Evolutionary conservation across 1,284 basidiomycete genomes (phyloP), one percentile per base, ranked within the genome.

Genomic region (Tilletiaria anomala): DNA sequence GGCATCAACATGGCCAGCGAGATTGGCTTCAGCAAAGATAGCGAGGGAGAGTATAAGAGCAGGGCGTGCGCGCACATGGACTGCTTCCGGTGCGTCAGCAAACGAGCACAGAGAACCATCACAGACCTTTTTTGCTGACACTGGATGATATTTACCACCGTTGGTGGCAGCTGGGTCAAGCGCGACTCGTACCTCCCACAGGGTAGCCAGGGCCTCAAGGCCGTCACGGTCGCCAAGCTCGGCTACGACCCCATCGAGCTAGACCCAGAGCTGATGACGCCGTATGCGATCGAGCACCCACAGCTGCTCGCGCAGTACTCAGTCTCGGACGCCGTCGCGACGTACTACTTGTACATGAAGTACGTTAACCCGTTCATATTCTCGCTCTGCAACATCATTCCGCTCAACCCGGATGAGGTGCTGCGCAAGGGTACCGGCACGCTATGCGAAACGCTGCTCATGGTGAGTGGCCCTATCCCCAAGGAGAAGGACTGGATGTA

Each of bases 271-370:
- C 74, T 97, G 32, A 99, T 99, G 93, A 99, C 93, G 17, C 93
- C 93, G 80, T 97, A 99, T 69, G 93, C 93, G 1, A 75, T 86
- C 63, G 93, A 97, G 62, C 87, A 93, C 58, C 93, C 93, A 0
- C 89, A 97, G 65, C 72, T 79, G 2, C 78, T 99, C 10, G 91
- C 93, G 0, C 84, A 91, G 61, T 99, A 99, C 70, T 97, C 93
- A 55, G 93, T 99, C 20, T 99, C 93, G 66, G 93, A 99, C 74
- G 93, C 93, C 1, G 93, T 97, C 4, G 93, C 93, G 17, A 97
- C 93, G 1, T 97, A 99, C 68, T 97, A 97, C 68, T 76, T 99
- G 35, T 97, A 99, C 73, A 97, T 97, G 93, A 99, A 97, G 85
- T 97, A 99, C 65, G 89, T 99, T 10, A 89, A 97, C 63, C 93